phyloP scores from a whole-genome alignment of 2,329 filamentous ascomycete genomes.

The Colletotrichum navitas region DNA sequence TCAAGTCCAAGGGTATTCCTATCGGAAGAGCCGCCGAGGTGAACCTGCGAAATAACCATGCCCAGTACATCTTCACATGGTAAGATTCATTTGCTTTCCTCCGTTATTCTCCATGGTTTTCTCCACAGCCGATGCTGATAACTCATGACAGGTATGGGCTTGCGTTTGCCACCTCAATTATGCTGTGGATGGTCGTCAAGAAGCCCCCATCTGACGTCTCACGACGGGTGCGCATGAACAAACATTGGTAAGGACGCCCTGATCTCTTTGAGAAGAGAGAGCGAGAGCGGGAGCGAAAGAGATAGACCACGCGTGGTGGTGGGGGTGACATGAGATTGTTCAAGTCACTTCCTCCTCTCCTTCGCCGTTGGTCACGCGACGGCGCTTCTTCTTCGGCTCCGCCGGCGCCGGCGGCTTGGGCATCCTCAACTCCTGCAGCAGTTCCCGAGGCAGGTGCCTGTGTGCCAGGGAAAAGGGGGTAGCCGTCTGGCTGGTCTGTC shows the following conservation, averaged over 20 bases:
- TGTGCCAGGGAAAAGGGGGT: slow-evolving; percentile 90
- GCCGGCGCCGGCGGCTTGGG: slow-evolving; percentile 58
- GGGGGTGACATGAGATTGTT: neutral
- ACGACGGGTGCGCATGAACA: slow-evolving; percentile 81
- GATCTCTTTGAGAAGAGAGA: neutral
- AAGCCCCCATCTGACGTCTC: slow-evolving; percentile 82
- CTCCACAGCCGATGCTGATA: slow-evolving; percentile 21
- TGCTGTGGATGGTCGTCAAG: slow-evolving; percentile 96
- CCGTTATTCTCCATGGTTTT: neutral
- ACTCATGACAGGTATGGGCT: slow-evolving; percentile 79
- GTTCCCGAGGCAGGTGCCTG: slow-evolving; percentile 82
- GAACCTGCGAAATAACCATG: slow-evolving; percentile 94
- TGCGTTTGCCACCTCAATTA: slow-evolving; percentile 86
- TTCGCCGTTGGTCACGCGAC: slow-evolving; percentile 44
- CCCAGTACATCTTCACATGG: slow-evolving; percentile 99
- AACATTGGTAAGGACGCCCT: slow-evolving; percentile 70
- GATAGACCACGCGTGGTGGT: slow-evolving; percentile 41
- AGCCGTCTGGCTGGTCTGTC: slow-evolving; percentile 77
- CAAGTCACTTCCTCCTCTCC: slow-evolving; percentile 28
- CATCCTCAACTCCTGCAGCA: slow-evolving; percentile 86
- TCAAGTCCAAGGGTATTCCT: slow-evolving; percentile 84
- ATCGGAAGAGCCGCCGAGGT: slow-evolving; percentile 91
- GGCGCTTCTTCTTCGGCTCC: slow-evolving; percentile 62
- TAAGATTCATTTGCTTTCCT: slow-evolving; percentile 56
- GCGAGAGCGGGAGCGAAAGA: neutral